These are phyloP conservation scores for Rhododendron ovatum DNA, from an alignment of 148 eudicot genomes.

Conservation along the genomic window DNA sequence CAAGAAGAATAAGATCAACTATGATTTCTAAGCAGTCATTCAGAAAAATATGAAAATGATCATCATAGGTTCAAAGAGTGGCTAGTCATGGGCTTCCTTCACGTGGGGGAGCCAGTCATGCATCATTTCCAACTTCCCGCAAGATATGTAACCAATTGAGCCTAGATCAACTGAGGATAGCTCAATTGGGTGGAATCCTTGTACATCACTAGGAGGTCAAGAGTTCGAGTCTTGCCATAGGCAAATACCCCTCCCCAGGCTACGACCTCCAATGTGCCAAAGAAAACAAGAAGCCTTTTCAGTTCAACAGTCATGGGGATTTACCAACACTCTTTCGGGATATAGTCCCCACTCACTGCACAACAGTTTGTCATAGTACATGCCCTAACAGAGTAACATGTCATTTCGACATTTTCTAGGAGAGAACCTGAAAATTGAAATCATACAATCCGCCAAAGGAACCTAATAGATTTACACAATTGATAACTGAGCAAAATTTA, in stretches of 20 bases:
- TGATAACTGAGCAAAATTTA: slow-evolving; percentile 30
- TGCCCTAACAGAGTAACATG: background rate
- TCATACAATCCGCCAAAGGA: background rate
- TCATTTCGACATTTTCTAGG: background rate
- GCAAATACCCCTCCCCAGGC: background rate
- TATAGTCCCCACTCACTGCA: background rate
- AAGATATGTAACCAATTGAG: background rate
- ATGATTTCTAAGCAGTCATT: background rate
- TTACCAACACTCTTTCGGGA: background rate
- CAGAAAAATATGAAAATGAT: background rate
- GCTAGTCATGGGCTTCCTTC: background rate
- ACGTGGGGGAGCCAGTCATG: background rate
- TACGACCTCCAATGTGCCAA: background rate
- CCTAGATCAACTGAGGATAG: background rate
- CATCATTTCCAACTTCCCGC: background rate
- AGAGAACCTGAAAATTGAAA: background rate
- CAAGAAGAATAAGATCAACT: background rate
- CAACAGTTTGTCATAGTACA: background rate
- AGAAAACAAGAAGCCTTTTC: background rate
- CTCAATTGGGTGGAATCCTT: background rate
- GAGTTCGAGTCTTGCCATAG: background rate
- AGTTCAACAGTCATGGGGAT: background rate
- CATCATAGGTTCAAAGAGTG: background rate
- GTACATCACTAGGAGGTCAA: background rate
- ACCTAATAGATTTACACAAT: background rate